phyloP scores from a whole-genome alignment of 106 monocot species.

The Ottelia alismoides region DNA sequence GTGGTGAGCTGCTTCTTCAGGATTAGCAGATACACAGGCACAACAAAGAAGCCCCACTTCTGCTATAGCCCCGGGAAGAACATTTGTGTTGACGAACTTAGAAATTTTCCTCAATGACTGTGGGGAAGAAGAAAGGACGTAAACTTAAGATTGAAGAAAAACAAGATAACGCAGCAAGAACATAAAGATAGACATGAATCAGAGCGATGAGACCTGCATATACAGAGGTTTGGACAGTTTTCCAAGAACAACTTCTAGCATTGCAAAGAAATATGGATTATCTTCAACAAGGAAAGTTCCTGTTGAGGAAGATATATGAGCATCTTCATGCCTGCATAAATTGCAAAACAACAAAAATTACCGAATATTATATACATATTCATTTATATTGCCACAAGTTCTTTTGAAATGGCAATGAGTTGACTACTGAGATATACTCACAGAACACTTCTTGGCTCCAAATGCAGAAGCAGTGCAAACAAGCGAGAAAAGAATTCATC shows the following conservation, averaged over 20 bases:
- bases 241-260: constrained; percentile 88
- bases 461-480: constrained; percentile 88
- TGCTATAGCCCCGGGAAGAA: constrained; percentile 87
- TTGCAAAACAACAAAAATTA: not conserved
- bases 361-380: too few relatives aligned
- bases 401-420: not conserved
- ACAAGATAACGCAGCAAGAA: not conserved
- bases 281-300: constrained; percentile 95
- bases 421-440: constrained; percentile 21
- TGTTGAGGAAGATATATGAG: constrained; percentile 43
- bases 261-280: constrained; percentile 66
- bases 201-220: constrained; percentile 43
- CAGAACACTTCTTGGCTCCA: constrained; percentile 67
- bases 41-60: constrained; percentile 95
- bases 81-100: constrained; percentile 80
- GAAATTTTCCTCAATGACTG: constrained; percentile 82
- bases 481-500: constrained; percentile 93
- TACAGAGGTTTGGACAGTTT: constrained; percentile 75
- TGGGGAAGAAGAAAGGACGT: too few relatives aligned
- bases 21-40: constrained; percentile 82
- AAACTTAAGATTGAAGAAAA: constrained; percentile 14
- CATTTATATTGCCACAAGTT: too few relatives aligned
- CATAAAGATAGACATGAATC: not conserved
- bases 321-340: constrained; percentile 59
- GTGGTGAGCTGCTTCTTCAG: constrained; percentile 48